These are phyloP conservation scores for Colletotrichum salicis DNA, from an alignment of 2,329 filamentous ascomycete genomes.

Conservation along the genomic window DNA sequence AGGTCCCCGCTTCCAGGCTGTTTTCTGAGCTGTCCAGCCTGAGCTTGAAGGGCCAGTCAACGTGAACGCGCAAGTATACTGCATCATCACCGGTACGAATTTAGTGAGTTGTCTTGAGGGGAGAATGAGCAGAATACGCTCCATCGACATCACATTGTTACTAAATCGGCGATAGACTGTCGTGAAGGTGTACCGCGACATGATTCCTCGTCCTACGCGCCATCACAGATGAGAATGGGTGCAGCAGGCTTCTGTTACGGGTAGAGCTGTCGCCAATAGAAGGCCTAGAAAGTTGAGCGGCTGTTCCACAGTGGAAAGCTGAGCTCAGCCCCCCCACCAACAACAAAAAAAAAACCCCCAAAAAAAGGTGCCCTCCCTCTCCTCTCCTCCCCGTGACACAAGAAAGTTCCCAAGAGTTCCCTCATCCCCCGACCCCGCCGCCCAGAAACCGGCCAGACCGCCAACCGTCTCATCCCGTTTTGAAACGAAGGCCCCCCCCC, in stretches of 20 bases:
- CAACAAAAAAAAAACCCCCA: too few species aligned
- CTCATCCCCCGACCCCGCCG: background rate
- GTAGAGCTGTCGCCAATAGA: background rate
- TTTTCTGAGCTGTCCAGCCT: background rate
- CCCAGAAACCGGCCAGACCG: constrained; percentile 25
- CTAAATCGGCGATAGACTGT: background rate
- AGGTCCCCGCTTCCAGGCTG: background rate
- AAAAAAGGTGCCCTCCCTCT: too few species aligned
- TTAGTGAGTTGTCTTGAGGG: background rate
- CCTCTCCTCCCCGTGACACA: constrained; percentile 1
- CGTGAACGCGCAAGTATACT: too few species aligned
- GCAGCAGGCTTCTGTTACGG: background rate
- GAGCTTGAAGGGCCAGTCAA: background rate
- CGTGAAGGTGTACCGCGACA: background rate
- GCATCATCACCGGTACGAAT: background rate
- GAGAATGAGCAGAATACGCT: background rate
- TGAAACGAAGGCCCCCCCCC: constrained; percentile 20
- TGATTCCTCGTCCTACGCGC: background rate
- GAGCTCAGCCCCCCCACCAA: constrained; percentile 8
- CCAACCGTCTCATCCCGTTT: constrained; percentile 33
- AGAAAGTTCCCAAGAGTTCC: background rate
- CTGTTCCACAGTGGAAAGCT: background rate
- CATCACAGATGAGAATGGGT: background rate
- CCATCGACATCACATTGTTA: background rate
- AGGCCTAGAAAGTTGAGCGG: background rate